phyloP scores from a whole-genome alignment of 2,329 filamentous ascomycete genomes.

The Apiospora sp. region DNA sequence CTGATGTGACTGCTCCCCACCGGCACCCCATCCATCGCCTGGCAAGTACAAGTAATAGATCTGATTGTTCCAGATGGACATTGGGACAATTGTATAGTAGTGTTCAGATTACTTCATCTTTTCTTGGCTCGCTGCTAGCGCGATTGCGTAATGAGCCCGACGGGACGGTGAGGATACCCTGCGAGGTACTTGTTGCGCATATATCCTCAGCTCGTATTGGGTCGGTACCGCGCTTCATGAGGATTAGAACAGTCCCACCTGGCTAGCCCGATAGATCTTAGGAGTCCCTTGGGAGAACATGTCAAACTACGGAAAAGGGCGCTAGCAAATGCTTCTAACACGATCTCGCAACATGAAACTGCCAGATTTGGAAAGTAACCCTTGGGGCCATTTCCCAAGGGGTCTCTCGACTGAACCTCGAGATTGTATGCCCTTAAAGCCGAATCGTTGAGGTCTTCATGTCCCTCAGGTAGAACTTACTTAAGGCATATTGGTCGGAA shows the following conservation, averaged over 20 bases:
- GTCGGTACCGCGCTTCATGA: slow-evolving; percentile 2
- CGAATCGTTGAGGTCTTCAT: not conserved
- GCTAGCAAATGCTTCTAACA: slow-evolving; percentile 18
- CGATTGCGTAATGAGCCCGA: slow-evolving; percentile 6
- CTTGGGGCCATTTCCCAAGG: not conserved
- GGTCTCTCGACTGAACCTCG: not conserved
- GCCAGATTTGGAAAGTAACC: slow-evolving; percentile 11
- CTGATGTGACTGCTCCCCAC: not conserved
- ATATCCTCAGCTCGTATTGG: slow-evolving; percentile 5
- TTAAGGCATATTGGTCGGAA: not conserved
- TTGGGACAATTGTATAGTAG: not conserved
- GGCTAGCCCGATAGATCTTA: slow-evolving; percentile 14
- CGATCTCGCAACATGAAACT: slow-evolving; percentile 15
- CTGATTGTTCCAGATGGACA: not conserved
- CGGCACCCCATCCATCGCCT: not conserved
- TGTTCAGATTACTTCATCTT: not conserved
- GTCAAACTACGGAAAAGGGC: slow-evolving; percentile 3
- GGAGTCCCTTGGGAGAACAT: not conserved
- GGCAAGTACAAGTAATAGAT: not conserved
- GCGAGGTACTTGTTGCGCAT: slow-evolving; percentile 11
- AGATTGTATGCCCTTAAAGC: not conserved
- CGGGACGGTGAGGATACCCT: not conserved
- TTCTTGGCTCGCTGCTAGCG: not conserved
- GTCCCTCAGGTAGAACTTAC: slow-evolving; percentile 2
- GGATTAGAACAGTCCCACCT: slow-evolving; percentile 12